phyloP scores from a whole-genome alignment of 2,329 filamentous ascomycete species.

The Diplodia scrobiculata region DNA sequence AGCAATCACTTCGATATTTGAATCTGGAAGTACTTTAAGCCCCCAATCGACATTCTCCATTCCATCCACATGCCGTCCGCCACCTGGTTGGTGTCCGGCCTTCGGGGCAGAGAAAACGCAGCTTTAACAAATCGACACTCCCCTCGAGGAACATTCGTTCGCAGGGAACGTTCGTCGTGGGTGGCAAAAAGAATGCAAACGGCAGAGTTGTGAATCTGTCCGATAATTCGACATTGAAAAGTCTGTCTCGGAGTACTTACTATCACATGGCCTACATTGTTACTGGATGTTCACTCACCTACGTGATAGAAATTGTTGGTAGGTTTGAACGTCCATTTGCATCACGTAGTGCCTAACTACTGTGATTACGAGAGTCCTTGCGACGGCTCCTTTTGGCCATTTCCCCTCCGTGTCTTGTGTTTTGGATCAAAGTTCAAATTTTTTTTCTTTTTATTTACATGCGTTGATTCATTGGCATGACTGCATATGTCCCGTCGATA shows the following conservation, averaged over 20 bases:
- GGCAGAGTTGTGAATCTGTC: neutral
- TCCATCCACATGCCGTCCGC: neutral
- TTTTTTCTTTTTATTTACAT: neutral
- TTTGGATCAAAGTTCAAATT: neutral
- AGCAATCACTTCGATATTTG: neutral
- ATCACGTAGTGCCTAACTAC: too few relatives aligned
- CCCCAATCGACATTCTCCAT: neutral
- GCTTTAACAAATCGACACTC: neutral
- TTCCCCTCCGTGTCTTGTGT: too few relatives aligned
- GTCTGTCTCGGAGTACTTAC: neutral
- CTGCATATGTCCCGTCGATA: neutral
- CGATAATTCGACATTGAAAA: neutral
- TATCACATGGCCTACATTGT: neutral
- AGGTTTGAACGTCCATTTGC: too few relatives aligned
- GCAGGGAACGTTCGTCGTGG: neutral
- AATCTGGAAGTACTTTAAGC: neutral
- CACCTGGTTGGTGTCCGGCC: too few relatives aligned
- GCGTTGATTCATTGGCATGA: neutral
- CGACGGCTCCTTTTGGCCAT: too few relatives aligned
- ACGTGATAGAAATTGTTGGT: neutral
- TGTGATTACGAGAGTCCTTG: too few relatives aligned
- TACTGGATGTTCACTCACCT: neutral
- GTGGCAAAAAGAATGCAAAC: neutral
- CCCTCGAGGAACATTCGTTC: neutral
- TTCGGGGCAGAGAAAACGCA: neutral